These are phyloP conservation scores for Tilletia walkeri DNA, from an alignment of 1,284 basidiomycete species.

Conservation along the genomic window DNA sequence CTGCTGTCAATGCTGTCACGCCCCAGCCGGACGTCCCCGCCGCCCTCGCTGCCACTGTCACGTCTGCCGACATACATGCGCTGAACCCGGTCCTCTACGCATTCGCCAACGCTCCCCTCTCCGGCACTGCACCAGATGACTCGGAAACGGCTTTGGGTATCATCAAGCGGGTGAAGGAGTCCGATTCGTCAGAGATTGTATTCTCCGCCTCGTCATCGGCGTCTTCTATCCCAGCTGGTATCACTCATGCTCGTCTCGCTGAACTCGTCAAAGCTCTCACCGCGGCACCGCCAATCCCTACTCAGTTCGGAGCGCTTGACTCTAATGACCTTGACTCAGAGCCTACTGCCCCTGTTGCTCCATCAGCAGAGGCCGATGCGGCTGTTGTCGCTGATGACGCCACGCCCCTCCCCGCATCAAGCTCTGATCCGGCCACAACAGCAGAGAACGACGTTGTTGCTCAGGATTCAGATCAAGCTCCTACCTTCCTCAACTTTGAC, in stretches of 20 bases:
- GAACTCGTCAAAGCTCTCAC: conserved; percentile 13
- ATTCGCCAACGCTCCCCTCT: conserved; percentile 5
- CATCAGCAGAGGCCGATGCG: background rate
- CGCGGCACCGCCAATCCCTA: background rate
- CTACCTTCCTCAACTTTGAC: background rate
- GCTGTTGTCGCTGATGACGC: background rate
- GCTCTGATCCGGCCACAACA: background rate
- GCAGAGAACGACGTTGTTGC: background rate
- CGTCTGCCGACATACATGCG: conserved; percentile 1
- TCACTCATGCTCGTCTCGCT: conserved; percentile 1
- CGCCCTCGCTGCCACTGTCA: background rate
- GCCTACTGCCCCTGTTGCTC: background rate
- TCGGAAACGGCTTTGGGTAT: background rate
- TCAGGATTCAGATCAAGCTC: background rate
- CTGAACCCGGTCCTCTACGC: conserved; percentile 10
- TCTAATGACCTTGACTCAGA: background rate
- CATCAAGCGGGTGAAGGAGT: background rate
- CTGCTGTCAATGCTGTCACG: conserved; percentile 14
- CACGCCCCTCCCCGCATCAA: background rate
- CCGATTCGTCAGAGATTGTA: conserved; percentile 10
- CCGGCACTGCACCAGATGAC: background rate
- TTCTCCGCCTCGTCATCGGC: background rate
- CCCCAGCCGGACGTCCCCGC: background rate
- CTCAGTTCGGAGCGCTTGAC: conserved; percentile 1
- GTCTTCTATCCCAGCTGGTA: background rate